Conservation (phyloP, 1,284 basidiomycete genomes). For the Vanrija humicola region DNA sequence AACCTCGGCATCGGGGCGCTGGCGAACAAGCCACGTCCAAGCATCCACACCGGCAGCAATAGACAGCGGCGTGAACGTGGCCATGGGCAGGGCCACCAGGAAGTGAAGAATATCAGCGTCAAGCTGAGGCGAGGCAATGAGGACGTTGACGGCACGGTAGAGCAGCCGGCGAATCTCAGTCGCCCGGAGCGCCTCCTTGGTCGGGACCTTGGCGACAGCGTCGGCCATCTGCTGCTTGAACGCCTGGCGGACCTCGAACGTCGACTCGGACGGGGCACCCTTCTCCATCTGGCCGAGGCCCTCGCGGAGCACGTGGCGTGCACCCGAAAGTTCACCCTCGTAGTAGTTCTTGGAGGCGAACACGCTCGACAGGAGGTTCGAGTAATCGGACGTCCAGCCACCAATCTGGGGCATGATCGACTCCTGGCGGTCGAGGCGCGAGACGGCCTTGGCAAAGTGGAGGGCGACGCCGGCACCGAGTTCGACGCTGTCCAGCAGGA, state of each 20-base stretch:
- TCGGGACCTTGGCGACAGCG: slow-evolving; percentile 64
- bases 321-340: slow-evolving; percentile 77
- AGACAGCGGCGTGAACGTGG: slow-evolving; percentile 79
- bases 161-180: slow-evolving; percentile 79
- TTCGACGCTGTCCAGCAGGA: slow-evolving; percentile 69
- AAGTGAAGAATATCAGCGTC: slow-evolving; percentile 84
- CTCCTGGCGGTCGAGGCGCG: slow-evolving; percentile 71
- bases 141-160: slow-evolving; percentile 77
- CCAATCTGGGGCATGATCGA: slow-evolving; percentile 49
- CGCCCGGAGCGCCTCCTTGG: slow-evolving; percentile 67
- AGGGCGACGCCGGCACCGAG: slow-evolving; percentile 85
- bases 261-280: slow-evolving; percentile 58
- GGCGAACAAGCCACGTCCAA: slow-evolving; percentile 95
- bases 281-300: slow-evolving; percentile 60
- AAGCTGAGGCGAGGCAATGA: slow-evolving; percentile 69
- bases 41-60: slow-evolving; percentile 85
- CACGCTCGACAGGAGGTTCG: slow-evolving; percentile 72
- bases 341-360: slow-evolving; percentile 81
- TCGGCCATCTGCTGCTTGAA: slow-evolving; percentile 67
- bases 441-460: slow-evolving; percentile 73
- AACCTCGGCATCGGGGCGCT: slow-evolving; percentile 71
- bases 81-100: slow-evolving; percentile 83
- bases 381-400: slow-evolving; percentile 59
- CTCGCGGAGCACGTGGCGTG: slow-evolving; percentile 58
- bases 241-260: slow-evolving; percentile 59